A percentile compares a stretch with the other conserved stretches of the same genome.
Evolutionary conservation across 2,329 filamentous ascomycete species (phyloP).

Genomic region (Monosporascus sp.): DNA sequence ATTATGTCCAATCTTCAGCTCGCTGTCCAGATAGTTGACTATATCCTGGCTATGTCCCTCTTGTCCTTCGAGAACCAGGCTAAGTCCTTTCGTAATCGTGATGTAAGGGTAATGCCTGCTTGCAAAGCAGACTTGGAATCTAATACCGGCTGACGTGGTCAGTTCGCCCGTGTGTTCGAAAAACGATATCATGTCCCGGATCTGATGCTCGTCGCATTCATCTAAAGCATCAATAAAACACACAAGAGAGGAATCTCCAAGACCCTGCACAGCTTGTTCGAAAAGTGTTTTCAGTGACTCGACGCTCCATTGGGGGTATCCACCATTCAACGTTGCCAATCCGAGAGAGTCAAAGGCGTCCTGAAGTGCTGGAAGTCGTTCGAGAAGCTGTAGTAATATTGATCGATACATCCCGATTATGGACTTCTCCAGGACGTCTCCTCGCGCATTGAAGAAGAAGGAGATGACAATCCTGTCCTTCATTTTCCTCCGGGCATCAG

Average conservation of each 20-base stretch:
- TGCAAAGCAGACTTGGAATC: slow-evolving; percentile 37
- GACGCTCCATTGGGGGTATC: neutral
- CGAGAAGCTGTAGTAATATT: slow-evolving; percentile 41
- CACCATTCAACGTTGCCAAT: neutral
- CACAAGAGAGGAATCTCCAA: slow-evolving; percentile 3
- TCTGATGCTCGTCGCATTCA: slow-evolving; percentile 40
- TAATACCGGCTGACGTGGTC: slow-evolving; percentile 4
- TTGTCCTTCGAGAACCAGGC: slow-evolving; percentile 30
- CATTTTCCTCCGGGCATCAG: slow-evolving; percentile 12
- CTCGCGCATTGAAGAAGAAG: slow-evolving; percentile 48
- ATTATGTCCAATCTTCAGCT: slow-evolving; percentile 21
- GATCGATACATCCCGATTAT: slow-evolving; percentile 46
- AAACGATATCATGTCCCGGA: slow-evolving; percentile 37
- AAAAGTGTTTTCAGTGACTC: slow-evolving; percentile 20
- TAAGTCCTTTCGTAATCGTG: slow-evolving; percentile 20
- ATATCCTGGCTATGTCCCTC: slow-evolving; percentile 28
- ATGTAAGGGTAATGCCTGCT: slow-evolving; percentile 32
- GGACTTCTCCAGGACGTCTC: slow-evolving; percentile 38
- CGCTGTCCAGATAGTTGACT: slow-evolving; percentile 26
- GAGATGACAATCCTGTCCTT: slow-evolving; percentile 25
- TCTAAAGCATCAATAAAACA: slow-evolving; percentile 36
- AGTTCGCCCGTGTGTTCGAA: slow-evolving; percentile 34
- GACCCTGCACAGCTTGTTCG: slow-evolving; percentile 9
- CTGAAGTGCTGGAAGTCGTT: slow-evolving; percentile 28
- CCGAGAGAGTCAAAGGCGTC: slow-evolving; percentile 21